phyloP scores from a whole-genome alignment of 2,329 filamentous ascomycete species.

The Graphiopsis chlorocephala region DNA sequence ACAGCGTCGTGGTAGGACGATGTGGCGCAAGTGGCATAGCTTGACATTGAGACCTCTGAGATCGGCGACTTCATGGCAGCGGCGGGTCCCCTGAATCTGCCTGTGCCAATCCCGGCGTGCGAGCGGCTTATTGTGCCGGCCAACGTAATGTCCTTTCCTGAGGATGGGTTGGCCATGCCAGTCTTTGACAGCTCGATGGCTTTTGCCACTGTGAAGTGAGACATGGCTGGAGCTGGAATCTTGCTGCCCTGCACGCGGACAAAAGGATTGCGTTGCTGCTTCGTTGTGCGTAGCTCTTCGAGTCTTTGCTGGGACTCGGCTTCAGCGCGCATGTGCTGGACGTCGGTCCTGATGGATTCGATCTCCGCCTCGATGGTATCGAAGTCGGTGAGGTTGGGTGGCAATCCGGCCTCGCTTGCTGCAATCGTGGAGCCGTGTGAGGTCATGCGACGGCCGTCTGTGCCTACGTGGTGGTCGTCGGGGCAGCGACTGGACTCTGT shows the following conservation, averaged over 20 bases:
- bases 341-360: constrained; percentile 23
- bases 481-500: constrained; percentile 19
- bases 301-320: background rate
- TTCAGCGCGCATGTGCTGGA: constrained; percentile 14
- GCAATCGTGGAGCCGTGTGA: constrained; percentile 7
- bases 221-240: background rate
- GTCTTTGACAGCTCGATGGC: background rate
- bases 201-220: background rate
- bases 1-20: constrained; percentile 1
- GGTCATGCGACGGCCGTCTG: constrained; percentile 10
- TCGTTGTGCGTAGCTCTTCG: too few relatives aligned
- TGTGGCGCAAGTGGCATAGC: background rate
- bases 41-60: background rate
- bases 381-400: constrained; percentile 17
- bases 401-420: constrained; percentile 6
- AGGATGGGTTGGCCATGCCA: background rate
- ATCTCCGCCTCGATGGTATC: constrained; percentile 26
- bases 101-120: background rate
- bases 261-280: background rate
- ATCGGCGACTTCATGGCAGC: background rate
- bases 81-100: background rate
- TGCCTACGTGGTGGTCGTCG: constrained; percentile 19
- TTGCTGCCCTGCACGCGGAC: background rate
- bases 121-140: background rate
- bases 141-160: background rate